phyloP scores from a whole-genome alignment of 2,329 filamentous ascomycete species.

The Colletotrichum sidae region DNA sequence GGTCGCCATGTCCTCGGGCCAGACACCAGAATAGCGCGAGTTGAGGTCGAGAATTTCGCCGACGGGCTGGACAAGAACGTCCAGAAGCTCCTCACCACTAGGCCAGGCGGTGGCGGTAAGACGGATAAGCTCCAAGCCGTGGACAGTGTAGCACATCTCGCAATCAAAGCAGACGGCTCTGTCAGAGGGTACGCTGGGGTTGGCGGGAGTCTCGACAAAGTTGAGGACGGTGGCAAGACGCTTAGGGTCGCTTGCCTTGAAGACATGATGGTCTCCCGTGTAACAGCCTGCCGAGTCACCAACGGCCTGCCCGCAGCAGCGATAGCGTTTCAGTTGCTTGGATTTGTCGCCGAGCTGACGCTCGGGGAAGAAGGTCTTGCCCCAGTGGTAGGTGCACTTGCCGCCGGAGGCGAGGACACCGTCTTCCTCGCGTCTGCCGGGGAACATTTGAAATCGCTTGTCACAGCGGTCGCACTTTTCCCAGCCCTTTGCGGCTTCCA shows the following conservation, averaged over 20 bases:
- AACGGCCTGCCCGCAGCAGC: constrained; percentile 82
- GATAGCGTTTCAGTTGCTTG: constrained; percentile 71
- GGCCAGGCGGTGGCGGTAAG: constrained; percentile 93
- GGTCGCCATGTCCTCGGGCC: constrained; percentile 77
- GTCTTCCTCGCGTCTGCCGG: constrained; percentile 82
- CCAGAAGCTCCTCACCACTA: constrained; percentile 77
- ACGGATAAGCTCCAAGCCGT: constrained; percentile 89
- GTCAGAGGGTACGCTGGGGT: constrained; percentile 60
- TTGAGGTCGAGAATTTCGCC: constrained; percentile 92
- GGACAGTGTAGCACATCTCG: constrained; percentile 95
- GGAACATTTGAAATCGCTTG: constrained; percentile 91
- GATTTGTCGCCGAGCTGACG: constrained; percentile 67
- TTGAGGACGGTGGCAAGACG: constrained; percentile 83
- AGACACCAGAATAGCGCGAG: constrained; percentile 90
- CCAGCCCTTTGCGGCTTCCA: constrained; percentile 77
- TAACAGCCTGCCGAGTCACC: constrained; percentile 83
- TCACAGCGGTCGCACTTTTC: constrained; percentile 91
- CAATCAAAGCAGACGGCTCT: constrained; percentile 90
- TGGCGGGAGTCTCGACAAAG: constrained; percentile 81
- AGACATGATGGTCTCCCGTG: constrained; percentile 80
- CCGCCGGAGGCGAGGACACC: constrained; percentile 82
- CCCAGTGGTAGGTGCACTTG: constrained; percentile 84
- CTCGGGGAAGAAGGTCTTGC: constrained; percentile 72
- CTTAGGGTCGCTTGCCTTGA: constrained; percentile 82
- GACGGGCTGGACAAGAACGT: constrained; percentile 85